Evolutionary conservation across 768 basidiomycete genomes (phyloP), one percentile per base, ranked within the genome.

Genomic region (Mycena venus): DNA sequence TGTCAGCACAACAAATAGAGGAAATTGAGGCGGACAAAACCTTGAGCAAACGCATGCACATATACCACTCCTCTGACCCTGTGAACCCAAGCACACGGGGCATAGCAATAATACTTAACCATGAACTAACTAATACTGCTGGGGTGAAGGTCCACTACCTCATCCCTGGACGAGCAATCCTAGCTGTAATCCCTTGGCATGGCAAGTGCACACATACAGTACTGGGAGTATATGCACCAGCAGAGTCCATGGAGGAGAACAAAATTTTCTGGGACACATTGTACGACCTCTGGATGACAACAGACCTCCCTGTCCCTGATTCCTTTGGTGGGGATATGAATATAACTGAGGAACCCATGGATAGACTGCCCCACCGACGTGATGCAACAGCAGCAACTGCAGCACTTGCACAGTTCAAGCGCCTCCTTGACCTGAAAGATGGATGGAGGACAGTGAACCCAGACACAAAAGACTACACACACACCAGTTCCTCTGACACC

Each of bases 51-150:
- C 27, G 53, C 0, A 27, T 58, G 42, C 17, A 60, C 0, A 21
- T 73, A 3, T 63, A 23, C 49, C 32, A 68, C 36, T 56, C 72
- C 2, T 17, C 47, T 0, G 23, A n/a, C 64, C 64, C 71, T 0
- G 38, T 59, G 0, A 72, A 72, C 3, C 49, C 60, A 9, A 17
- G n/a, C 14, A 55, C 42, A 3, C 44, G 38, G 38, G 67, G 73
- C 0, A 53, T 78, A 1, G 78, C 77, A 0, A 58, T 79, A 1
- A 58, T 77, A 0, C 25, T 79, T 4, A 79, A 80, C 58, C 65
- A 62, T 36, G 55, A 75, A 32, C 2, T 61, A 3, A 66, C 64
- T 0, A 71, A 71, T n/a, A 42, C 53, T 0, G 11, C 40, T 1
- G 56, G 49, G 0, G 65, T 71, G 1, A 25, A 47, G 10, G 11